Evolutionary conservation across 1,284 basidiomycete species (phyloP), one percentile per base, ranked within the genome.

Genomic region (Fomitopsis palustris): DNA sequence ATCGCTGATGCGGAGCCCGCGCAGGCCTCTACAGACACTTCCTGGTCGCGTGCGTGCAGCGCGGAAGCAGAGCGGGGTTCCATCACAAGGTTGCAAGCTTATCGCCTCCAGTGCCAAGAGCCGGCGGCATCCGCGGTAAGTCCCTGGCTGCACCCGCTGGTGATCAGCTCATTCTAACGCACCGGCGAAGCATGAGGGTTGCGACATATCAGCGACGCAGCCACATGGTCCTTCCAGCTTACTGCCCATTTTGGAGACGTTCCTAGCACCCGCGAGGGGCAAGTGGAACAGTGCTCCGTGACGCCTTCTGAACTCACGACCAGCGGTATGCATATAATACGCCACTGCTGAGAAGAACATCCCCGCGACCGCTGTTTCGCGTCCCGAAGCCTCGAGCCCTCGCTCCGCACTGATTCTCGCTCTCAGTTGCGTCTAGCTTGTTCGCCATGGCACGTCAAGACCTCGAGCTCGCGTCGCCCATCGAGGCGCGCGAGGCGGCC

Each of bases 361-460:
- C 45, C 38, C 5, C 19, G 53, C 35, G 37, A 29, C 23, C 27
- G 23, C 53, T 38, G 21, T 39, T 10, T 29, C 38, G 21, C 53
- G 53, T 19, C 49, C 49, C 19, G 29, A 33, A 31, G 29, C 31
- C 49, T 14, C 16, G 31, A 52, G 37, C 55, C 35, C 2, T 53
- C n/a, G 49, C 56, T 42, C 35, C 38, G 21, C 49, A n/a, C 49
- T 39, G 33, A 33, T 23, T 49, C 12, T 23, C 17, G 4, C 10
- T 38, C 37, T 47, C 45, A 27, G 33, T 16, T 47, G 19, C 49
- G 49, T 52, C 33, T 35, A 38, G 19, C 45, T 49, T 37, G 38
- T 21, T 53, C 56, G 35, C 53, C 45, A 59, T 59, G 58, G 19
- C 58, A 29, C 55, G 31, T 37, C 53, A 35, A 8, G 57, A 59